A percentile compares a stretch with the other conserved stretches of the same genome.
Evolutionary conservation across 2,329 filamentous ascomycete genomes (phyloP).

Genomic region (Cercospora janseana): DNA sequence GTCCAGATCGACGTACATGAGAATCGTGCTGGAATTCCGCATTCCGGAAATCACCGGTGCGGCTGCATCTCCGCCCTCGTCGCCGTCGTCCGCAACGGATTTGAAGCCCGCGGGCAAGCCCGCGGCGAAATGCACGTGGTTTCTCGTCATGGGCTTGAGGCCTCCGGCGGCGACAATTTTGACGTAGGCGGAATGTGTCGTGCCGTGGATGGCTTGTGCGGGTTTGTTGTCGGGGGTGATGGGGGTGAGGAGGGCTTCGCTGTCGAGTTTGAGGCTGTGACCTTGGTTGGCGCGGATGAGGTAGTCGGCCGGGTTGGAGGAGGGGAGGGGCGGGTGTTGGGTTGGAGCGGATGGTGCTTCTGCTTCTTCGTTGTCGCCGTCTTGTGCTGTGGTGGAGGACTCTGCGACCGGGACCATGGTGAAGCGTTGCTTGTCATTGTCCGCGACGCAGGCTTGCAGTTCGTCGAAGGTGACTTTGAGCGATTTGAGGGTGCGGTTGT

Average conservation of each 20-base stretch:
- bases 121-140: constrained; percentile 85
- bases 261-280: constrained; percentile 75
- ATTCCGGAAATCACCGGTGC: constrained; percentile 60
- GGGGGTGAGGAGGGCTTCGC: constrained; percentile 67
- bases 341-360: not conserved
- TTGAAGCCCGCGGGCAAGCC: constrained; percentile 59
- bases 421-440: constrained; percentile 90
- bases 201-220: constrained; percentile 72
- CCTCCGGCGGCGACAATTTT: constrained; percentile 74
- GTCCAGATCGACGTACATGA: constrained; percentile 76
- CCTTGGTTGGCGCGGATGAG: constrained; percentile 95
- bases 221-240: constrained; percentile 52
- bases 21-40: constrained; percentile 56
- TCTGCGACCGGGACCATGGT: constrained; percentile 58
- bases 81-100: constrained; percentile 35
- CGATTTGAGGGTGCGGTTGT: constrained; percentile 61
- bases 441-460: constrained; percentile 64
- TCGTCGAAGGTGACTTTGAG: constrained; percentile 74
- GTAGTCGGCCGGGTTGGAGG: constrained; percentile 62
- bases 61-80: constrained; percentile 7
- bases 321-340: constrained; percentile 28
- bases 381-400: not conserved
- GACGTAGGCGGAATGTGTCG: constrained; percentile 77
- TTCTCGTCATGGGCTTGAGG: constrained; percentile 74
- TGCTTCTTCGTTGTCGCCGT: constrained; percentile 21